Evolutionary conservation across 352 stramenopile species (phyloP).

Genomic region (Pythium aquatile): DNA sequence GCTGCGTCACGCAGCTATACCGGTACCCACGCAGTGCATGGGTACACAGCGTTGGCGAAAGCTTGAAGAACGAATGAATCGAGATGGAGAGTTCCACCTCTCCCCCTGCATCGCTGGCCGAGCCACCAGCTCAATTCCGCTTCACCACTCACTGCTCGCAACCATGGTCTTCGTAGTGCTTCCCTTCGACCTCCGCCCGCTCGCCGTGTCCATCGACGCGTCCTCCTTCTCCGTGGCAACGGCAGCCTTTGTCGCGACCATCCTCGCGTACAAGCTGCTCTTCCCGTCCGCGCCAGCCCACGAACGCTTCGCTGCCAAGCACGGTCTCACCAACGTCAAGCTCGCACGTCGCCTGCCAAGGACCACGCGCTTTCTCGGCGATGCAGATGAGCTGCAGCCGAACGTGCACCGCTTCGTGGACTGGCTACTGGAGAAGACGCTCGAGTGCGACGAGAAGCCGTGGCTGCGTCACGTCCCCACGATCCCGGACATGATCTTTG

Average conservation of each 20-base stretch:
- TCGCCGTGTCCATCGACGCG: not conserved
- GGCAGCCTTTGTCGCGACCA: not conserved
- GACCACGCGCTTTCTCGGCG: conserved; percentile 5
- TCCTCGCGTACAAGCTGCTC: conserved; percentile 23
- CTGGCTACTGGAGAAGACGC: conserved; percentile 20
- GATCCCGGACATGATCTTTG: conserved; percentile 21
- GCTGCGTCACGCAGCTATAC: no score
- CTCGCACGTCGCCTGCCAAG: conserved; percentile 5
- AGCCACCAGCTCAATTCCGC: not conserved
- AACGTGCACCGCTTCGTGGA: conserved; percentile 19
- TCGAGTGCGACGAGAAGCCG: conserved; percentile 13
- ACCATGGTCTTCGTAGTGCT: conserved; percentile 4
- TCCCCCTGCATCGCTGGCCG: no score
- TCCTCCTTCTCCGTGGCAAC: conserved; percentile 4
- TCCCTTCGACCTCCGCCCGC: not conserved
- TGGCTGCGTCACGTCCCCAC: conserved; percentile 12
- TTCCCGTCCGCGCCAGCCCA: conserved; percentile 3
- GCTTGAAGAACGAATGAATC: no score
- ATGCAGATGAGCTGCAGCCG: not conserved
- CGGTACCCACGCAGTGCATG: no score
- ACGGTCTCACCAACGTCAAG: conserved; percentile 17
- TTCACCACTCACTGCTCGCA: not conserved
- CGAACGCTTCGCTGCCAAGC: conserved; percentile 9
- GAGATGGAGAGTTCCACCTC: no score
- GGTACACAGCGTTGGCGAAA: no score